These are phyloP conservation scores for Venturia pyrina DNA, from an alignment of 2,329 filamentous ascomycete species.

Conservation along the genomic window DNA sequence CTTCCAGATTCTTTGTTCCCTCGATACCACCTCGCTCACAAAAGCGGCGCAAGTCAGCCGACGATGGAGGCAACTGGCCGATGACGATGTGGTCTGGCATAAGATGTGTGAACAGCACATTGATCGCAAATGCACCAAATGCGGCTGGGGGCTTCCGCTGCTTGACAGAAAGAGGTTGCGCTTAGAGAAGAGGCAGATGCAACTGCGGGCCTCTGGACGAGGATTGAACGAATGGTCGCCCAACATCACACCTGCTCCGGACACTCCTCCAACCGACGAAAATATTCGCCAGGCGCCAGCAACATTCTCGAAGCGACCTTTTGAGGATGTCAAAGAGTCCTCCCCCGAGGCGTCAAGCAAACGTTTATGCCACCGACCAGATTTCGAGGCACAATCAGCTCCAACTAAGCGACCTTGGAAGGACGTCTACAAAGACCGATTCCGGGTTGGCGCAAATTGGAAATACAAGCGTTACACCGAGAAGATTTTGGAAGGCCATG, in stretches of 20 bases:
- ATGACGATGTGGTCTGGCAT: slow-evolving; percentile 96
- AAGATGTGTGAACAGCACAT: slow-evolving; percentile 98
- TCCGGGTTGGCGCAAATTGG: slow-evolving; percentile 96
- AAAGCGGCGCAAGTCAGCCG: slow-evolving; percentile 91
- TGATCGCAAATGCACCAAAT: slow-evolving; percentile 85
- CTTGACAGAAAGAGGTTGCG: slow-evolving; percentile 80
- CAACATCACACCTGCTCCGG: slow-evolving; percentile 38
- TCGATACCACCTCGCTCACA: slow-evolving; percentile 90
- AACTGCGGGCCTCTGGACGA: slow-evolving; percentile 46
- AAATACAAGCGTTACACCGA: slow-evolving; percentile 84
- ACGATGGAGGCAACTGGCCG: slow-evolving; percentile 80
- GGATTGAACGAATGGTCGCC: slow-evolving; percentile 46
- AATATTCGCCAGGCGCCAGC: background rate
- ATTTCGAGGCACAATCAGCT: background rate
- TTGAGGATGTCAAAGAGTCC: slow-evolving; percentile 19
- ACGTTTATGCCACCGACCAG: background rate
- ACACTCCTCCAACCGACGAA: slow-evolving; percentile 17
- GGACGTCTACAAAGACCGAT: slow-evolving; percentile 89
- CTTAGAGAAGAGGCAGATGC: slow-evolving; percentile 59
- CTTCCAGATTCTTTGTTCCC: slow-evolving; percentile 84
- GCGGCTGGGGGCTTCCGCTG: slow-evolving; percentile 86
- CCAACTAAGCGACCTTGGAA: slow-evolving; percentile 68
- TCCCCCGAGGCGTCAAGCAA: slow-evolving; percentile 31
- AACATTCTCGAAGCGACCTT: background rate
- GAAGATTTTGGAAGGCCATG: slow-evolving; percentile 75